A percentile compares a stretch with the other conserved stretches of the same genome.
Evolutionary conservation across 805 yeast species (phyloP).

Genomic region (Teunomyces gatunensis): DNA sequence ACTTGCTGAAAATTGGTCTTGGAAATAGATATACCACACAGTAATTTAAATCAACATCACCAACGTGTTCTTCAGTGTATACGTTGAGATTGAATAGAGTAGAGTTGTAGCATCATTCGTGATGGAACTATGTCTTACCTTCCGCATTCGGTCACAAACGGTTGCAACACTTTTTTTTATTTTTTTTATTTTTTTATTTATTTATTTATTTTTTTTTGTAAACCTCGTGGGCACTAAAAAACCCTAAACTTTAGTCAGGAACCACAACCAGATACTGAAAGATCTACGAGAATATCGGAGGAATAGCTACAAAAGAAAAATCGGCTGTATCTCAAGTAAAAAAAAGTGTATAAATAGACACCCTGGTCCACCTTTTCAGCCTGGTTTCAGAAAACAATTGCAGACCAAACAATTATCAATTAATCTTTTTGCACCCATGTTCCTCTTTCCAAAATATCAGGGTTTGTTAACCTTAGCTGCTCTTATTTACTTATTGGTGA

Average conservation of each 20-base stretch:
- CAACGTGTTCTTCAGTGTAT: too few relatives aligned
- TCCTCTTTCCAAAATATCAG: conserved; percentile 1
- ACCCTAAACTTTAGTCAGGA: neutral
- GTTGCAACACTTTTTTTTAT: neutral
- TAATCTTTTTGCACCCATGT: conserved; percentile 2
- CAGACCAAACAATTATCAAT: neutral
- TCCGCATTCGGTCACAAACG: neutral
- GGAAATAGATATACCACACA: too few relatives aligned
- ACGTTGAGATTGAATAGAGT: too few relatives aligned
- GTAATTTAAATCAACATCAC: too few relatives aligned
- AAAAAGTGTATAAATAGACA: too few relatives aligned
- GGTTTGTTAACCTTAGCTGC: conserved; percentile 1
- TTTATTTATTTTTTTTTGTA: neutral
- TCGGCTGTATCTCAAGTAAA: too few relatives aligned
- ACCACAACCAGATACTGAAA: neutral
- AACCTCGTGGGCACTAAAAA: conserved; percentile 2
- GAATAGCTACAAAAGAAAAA: too few relatives aligned
- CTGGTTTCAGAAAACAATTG: too few relatives aligned
- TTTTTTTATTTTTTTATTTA: neutral
- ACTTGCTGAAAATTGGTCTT: neutral
- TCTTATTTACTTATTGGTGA: conserved; percentile 1
- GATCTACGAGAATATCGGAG: neutral
- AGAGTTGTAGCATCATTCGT: too few relatives aligned
- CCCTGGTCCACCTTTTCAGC: too few relatives aligned
- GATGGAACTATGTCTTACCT: too few relatives aligned